A percentile compares a stretch with the other conserved stretches of the same genome.
These are phyloP conservation scores for Talaromyces stipitatus DNA, from an alignment of 495 filamentous ascomycete genomes.

Conservation along the genomic window DNA sequence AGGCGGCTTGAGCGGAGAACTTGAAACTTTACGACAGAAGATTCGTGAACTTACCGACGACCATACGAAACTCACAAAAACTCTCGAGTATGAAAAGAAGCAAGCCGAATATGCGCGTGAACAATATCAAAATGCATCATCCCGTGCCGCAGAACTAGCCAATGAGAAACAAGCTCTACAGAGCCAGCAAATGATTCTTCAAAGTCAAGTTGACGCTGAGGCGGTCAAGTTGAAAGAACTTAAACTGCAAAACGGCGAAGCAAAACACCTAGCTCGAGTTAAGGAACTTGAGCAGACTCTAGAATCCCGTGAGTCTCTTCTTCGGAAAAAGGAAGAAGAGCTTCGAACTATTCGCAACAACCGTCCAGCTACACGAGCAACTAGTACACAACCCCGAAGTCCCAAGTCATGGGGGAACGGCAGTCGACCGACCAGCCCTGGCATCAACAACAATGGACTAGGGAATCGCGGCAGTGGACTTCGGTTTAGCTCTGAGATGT, in stretches of 20 bases:
- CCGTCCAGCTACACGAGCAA: conserved; percentile 37
- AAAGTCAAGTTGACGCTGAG: conserved; percentile 44
- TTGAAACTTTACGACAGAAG: conserved; percentile 39
- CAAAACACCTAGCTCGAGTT: conserved; percentile 30
- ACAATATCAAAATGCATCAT: conserved; percentile 59
- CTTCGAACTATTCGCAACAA: conserved; percentile 48
- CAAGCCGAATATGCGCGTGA: conserved; percentile 51
- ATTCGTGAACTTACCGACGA: conserved; percentile 34
- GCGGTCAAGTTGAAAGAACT: conserved; percentile 42
- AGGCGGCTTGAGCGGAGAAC: conserved; percentile 40
- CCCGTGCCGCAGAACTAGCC: conserved; percentile 37
- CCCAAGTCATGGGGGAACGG: conserved; percentile 28
- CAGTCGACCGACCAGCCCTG: conserved; percentile 40
- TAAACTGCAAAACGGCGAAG: conserved; percentile 34
- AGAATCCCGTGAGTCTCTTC: conserved; percentile 33
- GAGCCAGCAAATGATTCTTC: conserved; percentile 37
- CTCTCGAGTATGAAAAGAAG: conserved; percentile 43
- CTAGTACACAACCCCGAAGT: conserved; percentile 39
- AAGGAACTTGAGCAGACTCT: conserved; percentile 41
- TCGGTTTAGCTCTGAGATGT: conserved; percentile 36
- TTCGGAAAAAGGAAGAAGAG: conserved; percentile 54
- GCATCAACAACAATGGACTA: conserved; percentile 25
- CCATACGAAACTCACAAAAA: conserved; percentile 35
- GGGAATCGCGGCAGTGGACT: conserved; percentile 29
- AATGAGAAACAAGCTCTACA: conserved; percentile 44